Evolutionary conservation across 148 eudicot species (phyloP), one percentile per base, ranked within the genome.

Genomic region (Linanthus parryae): DNA sequence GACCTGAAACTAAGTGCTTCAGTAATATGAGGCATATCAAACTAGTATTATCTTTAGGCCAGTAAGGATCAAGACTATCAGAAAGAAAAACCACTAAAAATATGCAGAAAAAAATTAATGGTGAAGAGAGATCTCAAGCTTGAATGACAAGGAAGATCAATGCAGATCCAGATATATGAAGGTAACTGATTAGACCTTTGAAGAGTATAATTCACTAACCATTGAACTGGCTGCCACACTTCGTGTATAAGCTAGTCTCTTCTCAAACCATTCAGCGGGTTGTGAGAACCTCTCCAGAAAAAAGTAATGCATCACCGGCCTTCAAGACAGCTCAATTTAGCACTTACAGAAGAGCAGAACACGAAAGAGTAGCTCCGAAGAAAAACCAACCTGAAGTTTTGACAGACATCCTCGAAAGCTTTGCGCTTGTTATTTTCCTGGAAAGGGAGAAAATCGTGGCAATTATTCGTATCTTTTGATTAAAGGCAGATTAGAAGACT

Each of bases 241-340:
- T 45, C 98, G 78, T 35, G 95, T 77, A 68, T 86, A 91, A 53
- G 98, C 98, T 44, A 91, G 79, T 49, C 98, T 75, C 70, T 81
- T 91, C 54, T 91, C 89, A 73, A 91, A 91, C 98, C 98, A 91
- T 61, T 91, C 96, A 65, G 96, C 86, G 31, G 98, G 94, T 54
- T 81, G 83, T 67, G 74, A 79, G 70, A 91, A 91, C 55, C 96
- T 81, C 73, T 91, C 98, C 59, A 87, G 65, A 70, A 91, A 91
- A 65, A 91, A 91, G 71, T 77, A 64, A 69, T 91, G 98, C 98
- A 91, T 87, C 48, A 87, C 96, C 56, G 98, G 98, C 88, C 97
- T 88, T 76, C 54, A 78, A 57, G 15, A 66, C 10, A 66, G 4
- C 54, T 28, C 33, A 35, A 56, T 48, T 17, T 53, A 36, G 16